These are phyloP conservation scores for Plectosphaerella cucumerina DNA, from an alignment of 2,329 filamentous ascomycete genomes.

Conservation along the genomic window DNA sequence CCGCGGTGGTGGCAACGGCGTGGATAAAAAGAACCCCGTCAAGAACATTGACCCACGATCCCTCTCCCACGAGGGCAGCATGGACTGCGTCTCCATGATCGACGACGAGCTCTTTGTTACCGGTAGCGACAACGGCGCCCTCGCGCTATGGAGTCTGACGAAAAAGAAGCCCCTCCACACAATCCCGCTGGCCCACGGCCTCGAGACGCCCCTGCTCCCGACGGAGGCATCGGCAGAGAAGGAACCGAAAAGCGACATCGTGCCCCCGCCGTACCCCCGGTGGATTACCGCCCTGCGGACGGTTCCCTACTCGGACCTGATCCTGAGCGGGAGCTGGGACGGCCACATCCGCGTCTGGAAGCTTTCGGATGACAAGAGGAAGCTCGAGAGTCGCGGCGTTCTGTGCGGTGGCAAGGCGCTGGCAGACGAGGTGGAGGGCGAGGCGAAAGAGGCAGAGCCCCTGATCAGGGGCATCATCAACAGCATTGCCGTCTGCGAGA, in stretches of 20 bases:
- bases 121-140: conserved; percentile 82
- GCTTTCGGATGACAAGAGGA: conserved; percentile 76
- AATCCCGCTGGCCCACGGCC: conserved; percentile 75
- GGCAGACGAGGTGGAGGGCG: not conserved
- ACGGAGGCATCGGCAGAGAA: conserved; percentile 70
- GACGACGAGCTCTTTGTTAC: conserved; percentile 89
- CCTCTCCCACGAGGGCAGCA: conserved; percentile 71
- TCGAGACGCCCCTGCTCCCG: conserved; percentile 67
- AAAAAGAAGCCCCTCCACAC: conserved; percentile 94
- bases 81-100: conserved; percentile 88
- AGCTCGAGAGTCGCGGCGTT: conserved; percentile 67
- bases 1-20: conserved; percentile 65
- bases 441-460: conserved; percentile 9
- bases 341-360: conserved; percentile 83
- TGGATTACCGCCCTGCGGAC: conserved; percentile 88
- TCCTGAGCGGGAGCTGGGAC: conserved; percentile 93
- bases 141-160: conserved; percentile 82
- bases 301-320: conserved; percentile 84
- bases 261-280: conserved; percentile 66
- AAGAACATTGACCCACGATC: conserved; percentile 43
- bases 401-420: conserved; percentile 41
- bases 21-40: conserved; percentile 42
- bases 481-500: conserved; percentile 81
- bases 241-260: conserved; percentile 54
- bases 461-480: conserved; percentile 76